Percentiles rank a stretch among this genome's conserved stretches.
Evolutionary conservation across 1,284 basidiomycete species (phyloP).

Genomic region (Rhodofomes roseus): DNA sequence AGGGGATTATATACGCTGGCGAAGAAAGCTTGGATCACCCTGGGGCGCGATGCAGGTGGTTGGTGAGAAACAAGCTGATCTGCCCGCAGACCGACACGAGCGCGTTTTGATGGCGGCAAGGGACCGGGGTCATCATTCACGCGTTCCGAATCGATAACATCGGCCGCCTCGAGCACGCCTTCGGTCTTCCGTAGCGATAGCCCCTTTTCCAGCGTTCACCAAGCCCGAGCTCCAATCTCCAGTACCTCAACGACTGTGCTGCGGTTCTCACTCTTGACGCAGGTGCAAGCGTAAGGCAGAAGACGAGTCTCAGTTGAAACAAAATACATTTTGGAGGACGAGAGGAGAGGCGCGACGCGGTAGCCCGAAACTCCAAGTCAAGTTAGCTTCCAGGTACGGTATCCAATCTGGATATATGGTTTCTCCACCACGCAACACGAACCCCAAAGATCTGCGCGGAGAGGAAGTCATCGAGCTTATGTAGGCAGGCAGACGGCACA

Average conservation of each 20-base stretch:
- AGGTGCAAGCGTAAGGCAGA: no score
- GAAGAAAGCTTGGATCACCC: not conserved
- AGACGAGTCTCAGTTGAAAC: no score
- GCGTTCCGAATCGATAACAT: not conserved
- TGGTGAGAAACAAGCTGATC: not conserved
- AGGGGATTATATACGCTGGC: slow-evolving; percentile 2
- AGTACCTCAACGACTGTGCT: no score
- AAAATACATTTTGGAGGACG: no score
- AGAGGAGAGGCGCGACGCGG: no score
- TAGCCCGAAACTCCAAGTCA: not conserved
- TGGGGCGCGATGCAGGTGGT: not conserved
- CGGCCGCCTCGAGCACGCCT: not conserved
- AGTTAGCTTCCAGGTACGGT: not conserved
- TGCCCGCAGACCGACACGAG: not conserved
- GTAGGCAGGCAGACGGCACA: not conserved
- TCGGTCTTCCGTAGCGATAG: not conserved
- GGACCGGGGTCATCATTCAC: slow-evolving; percentile 6
- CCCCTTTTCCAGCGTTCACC: not conserved
- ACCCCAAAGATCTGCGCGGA: not conserved
- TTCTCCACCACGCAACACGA: not conserved
- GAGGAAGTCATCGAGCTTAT: not conserved
- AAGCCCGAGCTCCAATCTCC: no score
- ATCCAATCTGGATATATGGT: not conserved
- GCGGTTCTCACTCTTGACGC: no score
- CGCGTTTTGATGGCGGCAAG: slow-evolving; percentile 5